Percentiles rank a stretch among this genome's conserved stretches.
These are phyloP conservation scores for Jaltomata sinuosa DNA, from an alignment of 257 asterid genomes.

Conservation along the genomic window DNA sequence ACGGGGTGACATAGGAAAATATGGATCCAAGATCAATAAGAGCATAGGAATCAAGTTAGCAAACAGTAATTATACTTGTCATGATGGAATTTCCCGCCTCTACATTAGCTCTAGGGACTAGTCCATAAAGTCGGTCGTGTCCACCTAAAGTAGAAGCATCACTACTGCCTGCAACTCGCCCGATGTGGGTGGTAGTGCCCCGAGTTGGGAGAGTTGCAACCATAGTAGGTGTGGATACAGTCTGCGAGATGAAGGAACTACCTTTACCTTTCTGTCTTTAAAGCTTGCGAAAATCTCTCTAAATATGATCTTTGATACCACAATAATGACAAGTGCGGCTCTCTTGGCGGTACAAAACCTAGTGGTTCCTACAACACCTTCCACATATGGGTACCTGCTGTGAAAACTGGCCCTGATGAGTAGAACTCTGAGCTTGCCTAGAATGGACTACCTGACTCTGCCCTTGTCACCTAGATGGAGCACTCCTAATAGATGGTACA, in stretches of 20 bases:
- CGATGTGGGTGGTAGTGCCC: not conserved
- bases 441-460: not conserved
- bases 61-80: not conserved
- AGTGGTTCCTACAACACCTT: no score
- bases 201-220: not conserved
- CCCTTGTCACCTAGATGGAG: no score
- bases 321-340: no score
- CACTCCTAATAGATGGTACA: not conserved
- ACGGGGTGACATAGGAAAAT: not conserved
- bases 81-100: not conserved
- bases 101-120: not conserved
- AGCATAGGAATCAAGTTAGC: not conserved
- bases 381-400: not conserved
- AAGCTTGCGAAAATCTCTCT: not conserved
- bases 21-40: not conserved
- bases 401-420: not conserved
- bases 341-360: no score
- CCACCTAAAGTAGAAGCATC: not conserved
- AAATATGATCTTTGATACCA: no score
- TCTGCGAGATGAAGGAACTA: fast-evolving
- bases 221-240: no score
- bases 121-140: not conserved
- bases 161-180: not conserved
- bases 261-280: not conserved
- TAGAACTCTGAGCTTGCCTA: not conserved